Conservation (phyloP, 176 grass and related monocot species). For the Phoenix roebelenii region DNA sequence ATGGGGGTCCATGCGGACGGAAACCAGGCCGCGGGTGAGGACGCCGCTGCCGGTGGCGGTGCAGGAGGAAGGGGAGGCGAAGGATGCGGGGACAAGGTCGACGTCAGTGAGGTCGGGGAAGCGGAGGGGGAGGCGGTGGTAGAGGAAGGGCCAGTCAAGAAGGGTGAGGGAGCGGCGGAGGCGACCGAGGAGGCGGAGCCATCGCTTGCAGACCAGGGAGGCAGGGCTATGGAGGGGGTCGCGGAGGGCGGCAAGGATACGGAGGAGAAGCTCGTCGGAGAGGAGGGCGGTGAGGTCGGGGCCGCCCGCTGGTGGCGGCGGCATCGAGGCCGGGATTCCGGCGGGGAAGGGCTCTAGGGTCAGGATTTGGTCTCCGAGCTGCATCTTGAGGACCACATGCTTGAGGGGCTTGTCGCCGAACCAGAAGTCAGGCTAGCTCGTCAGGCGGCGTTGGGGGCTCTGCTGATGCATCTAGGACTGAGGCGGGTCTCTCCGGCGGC, state of each 20-base stretch:
- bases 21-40: constrained; percentile 44
- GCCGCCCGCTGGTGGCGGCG: background rate
- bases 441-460: constrained; percentile 12
- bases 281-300: constrained; percentile 6
- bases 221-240: constrained; percentile 34
- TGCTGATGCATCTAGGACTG: constrained; percentile 34
- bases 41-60: constrained; percentile 18
- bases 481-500: background rate
- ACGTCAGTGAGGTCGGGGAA: constrained; percentile 63
- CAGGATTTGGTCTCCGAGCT: constrained; percentile 36
- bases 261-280: constrained; percentile 50
- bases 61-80: constrained; percentile 23
- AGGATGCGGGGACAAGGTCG: constrained; percentile 72
- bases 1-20: constrained; percentile 43
- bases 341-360: constrained; percentile 7
- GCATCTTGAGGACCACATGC: constrained; percentile 25
- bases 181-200: constrained; percentile 58
- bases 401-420: constrained; percentile 6
- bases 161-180: constrained; percentile 61
- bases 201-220: constrained; percentile 78
- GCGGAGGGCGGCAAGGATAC: constrained; percentile 47
- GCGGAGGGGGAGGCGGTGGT: constrained; percentile 49
- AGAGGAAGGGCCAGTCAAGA: constrained; percentile 68
- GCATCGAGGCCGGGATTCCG: too few relatives aligned
- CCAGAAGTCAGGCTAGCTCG: constrained; percentile 38